Evolutionary conservation across 805 yeast species (phyloP), one percentile per base, ranked within the genome.

Genomic region (Grigorovia jiainica): DNA sequence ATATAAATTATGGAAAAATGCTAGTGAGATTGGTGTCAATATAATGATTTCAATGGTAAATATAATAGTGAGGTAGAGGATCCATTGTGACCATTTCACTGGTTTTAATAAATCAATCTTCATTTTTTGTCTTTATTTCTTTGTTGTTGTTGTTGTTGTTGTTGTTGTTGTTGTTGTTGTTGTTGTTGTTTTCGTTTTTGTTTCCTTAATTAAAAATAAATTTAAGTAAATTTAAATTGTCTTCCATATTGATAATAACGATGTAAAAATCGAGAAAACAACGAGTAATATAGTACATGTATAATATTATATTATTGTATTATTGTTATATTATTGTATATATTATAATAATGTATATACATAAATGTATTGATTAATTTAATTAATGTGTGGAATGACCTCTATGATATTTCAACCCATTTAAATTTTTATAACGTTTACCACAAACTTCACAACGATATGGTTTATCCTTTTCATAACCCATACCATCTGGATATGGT

Each of bases 381-480:
- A n/a, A n/a, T n/a, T 63, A 89, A 69, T 90, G 97, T 34, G 97
- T 90, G n/a, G 97, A 80, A 65, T 92, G 98, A 18, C 96, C 97
- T 54, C 97, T 77, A 64, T 92, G 98, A 63, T 92, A 92, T 65
- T 92, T 92, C 63, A 92, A 72, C 21, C 98, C 98, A 62, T 92
- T 92, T 56, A 92, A 70, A 58, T 92, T 92, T 72, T 92, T 92
- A 68, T 92, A 92, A 43, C 98, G 71, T 66, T 90, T 92, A 45
- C 97, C 97, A 67, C 98, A 92, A 34, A 90, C 95, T 66, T 92
- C 97, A 66, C 98, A 92, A 58, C 97, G 75, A 63, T 90, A 92
- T 31, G 98, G 98, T 68, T 92, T 92, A 68, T 92, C 98, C 69
- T 87, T 89, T 63, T 92, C 98, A 76, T 87, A 75, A 18, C 89